Evolutionary conservation across 2,329 filamentous ascomycete species (phyloP), one percentile per base, ranked within the genome.

Genomic region (Aaosphaeria arxii): DNA sequence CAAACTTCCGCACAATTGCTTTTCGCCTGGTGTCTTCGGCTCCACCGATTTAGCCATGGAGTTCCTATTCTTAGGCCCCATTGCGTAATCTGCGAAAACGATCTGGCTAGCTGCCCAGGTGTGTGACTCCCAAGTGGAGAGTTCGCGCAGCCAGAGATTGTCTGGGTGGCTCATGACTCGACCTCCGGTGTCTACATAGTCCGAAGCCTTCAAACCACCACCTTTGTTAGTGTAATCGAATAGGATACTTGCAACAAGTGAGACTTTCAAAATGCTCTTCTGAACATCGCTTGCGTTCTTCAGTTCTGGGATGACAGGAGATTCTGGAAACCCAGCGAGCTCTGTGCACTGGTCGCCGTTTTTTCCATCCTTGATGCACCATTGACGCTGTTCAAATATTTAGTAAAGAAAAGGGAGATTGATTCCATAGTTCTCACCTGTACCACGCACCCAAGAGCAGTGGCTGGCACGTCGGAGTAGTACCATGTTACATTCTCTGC

Each of bases 71-170:
- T 36, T 36, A 2, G 44, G 41, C 7, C 33, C 40, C 7, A 49
- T 39, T 7, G 47, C 47, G 39, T 40, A 40, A 24, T 40, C 39
- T 3, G 39, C 24, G 24, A 40, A 40, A 9, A 24, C 24, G 17
- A 36, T 36, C 35, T 49, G 47, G 9, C 36, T 17, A 11, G n/a
- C 17, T 4, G 47, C 42, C 43, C 42, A 49, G 17, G 36, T 33
- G 28, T 7, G 6, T 3, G 7, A 6, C 31, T 43, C 41, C 41
- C 41, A 43, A 30, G 11, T 7, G 7, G n/a, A 9, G 5, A 48
- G 6, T 30, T 48, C 46, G 5, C 32, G 30, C 17, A 40, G 28
- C 45, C 45, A 47, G 36, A 43, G 45, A 28, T 47, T 40, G 17
- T 35, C 11, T 17, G 45, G 45, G 11, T 43, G 39, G n/a, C 33